A percentile compares a stretch with the other conserved stretches of the same genome.
These are phyloP conservation scores for Immersiella caudata DNA, from an alignment of 495 filamentous ascomycete genomes.

Conservation along the genomic window DNA sequence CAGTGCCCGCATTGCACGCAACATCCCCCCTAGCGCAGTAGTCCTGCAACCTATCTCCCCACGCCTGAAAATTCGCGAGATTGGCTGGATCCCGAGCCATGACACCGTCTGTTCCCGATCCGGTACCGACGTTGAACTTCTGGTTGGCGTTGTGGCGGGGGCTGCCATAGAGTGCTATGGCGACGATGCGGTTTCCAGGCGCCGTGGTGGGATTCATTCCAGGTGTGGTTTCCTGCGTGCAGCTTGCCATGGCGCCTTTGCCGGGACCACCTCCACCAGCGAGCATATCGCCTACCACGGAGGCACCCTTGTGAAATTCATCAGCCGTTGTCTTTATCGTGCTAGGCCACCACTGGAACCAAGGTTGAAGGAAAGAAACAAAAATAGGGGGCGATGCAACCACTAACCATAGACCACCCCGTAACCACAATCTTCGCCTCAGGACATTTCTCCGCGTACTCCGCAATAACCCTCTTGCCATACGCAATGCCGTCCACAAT, in stretches of 20 bases:
- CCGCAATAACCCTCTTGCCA: slow-evolving; percentile 4
- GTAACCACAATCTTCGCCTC: slow-evolving; percentile 13
- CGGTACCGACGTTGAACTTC: slow-evolving; percentile 17
- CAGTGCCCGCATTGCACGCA: slow-evolving; percentile 16
- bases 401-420: slow-evolving; percentile 17
- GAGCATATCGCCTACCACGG: slow-evolving; percentile 10
- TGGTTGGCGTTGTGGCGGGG: slow-evolving; percentile 16
- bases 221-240: slow-evolving; percentile 6
- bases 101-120: slow-evolving; percentile 14
- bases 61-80: slow-evolving; percentile 11
- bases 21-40: slow-evolving; percentile 17
- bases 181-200: slow-evolving; percentile 11
- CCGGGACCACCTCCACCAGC: slow-evolving; percentile 11
- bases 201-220: slow-evolving; percentile 13
- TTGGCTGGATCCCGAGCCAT: slow-evolving; percentile 8
- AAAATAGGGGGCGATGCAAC: no score
- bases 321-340: slow-evolving; percentile 13
- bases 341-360: no score
- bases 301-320: slow-evolving; percentile 8
- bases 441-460: slow-evolving; percentile 12
- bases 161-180: slow-evolving; percentile 15
- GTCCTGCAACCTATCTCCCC: slow-evolving; percentile 15
- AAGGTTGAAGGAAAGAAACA: no score
- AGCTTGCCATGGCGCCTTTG: slow-evolving; percentile 12
- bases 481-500: slow-evolving; percentile 9